phyloP scores from a whole-genome alignment of 2,329 filamentous ascomycete species.

The Dactylella cylindrospora region DNA sequence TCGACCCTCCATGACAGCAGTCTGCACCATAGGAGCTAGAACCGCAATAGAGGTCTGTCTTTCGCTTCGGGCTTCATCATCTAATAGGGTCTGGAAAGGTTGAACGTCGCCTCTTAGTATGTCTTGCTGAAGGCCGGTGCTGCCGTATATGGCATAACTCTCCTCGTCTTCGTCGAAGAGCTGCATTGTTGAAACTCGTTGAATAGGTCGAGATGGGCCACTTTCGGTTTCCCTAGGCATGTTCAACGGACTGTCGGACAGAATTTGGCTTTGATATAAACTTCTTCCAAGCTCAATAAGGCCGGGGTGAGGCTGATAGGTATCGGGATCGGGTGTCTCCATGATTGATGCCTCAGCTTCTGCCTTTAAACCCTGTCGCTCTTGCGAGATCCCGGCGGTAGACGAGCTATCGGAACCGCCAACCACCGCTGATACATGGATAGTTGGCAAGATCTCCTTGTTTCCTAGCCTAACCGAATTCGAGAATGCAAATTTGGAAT shows the following conservation, averaged over 20 bases:
- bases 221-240: constrained; percentile 27
- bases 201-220: constrained; percentile 15
- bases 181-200: constrained; percentile 6
- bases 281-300: constrained; percentile 27
- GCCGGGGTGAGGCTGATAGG: constrained; percentile 30
- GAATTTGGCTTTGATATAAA: constrained; percentile 27
- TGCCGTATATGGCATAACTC: constrained; percentile 32
- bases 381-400: constrained; percentile 29
- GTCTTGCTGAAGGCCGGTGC: constrained; percentile 15
- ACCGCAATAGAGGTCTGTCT: constrained; percentile 20
- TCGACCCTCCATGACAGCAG: constrained; percentile 17
- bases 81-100: constrained; percentile 5
- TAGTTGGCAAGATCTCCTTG: constrained; percentile 37
- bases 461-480: constrained; percentile 19
- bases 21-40: constrained; percentile 16
- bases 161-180: constrained; percentile 17
- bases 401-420: constrained; percentile 9
- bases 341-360: background rate
- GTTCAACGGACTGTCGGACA: constrained; percentile 35
- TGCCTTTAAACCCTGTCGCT: constrained; percentile 12
- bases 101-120: constrained; percentile 28
- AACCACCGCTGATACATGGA: constrained; percentile 11
- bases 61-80: constrained; percentile 20
- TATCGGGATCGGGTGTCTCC: constrained; percentile 32
- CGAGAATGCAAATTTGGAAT: constrained; percentile 41